Evolutionary conservation across 306 rosid species (phyloP).

Genomic region (Malus domestica): DNA sequence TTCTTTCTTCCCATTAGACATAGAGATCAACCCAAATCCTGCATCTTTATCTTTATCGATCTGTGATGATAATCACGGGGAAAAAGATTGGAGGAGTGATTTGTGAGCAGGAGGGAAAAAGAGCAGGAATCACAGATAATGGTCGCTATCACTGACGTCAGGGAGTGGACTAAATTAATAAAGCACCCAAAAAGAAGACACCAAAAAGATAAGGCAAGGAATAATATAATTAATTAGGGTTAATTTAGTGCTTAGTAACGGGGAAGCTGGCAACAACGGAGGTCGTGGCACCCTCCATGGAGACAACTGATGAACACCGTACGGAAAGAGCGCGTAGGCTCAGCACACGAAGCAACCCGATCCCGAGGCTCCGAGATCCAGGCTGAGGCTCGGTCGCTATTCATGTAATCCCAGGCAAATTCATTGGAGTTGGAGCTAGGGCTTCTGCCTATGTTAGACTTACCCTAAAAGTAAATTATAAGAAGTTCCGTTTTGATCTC

Average conservation of each 20-base stretch:
- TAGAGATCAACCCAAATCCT: not conserved
- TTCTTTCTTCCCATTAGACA: not conserved
- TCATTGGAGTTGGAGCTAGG: not conserved
- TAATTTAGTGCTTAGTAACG: not conserved
- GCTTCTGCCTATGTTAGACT: not conserved
- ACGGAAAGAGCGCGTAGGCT: conserved; percentile 9
- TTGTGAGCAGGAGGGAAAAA: not conserved
- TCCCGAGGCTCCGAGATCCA: conserved; percentile 24
- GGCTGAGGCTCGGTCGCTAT: conserved; percentile 19
- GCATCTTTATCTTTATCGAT: not conserved
- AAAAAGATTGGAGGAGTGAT: not conserved
- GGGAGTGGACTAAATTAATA: conserved; percentile 1
- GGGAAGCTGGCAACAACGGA: conserved; percentile 49
- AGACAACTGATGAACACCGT: conserved; percentile 28
- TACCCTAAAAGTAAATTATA: no score
- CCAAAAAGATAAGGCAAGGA: not conserved
- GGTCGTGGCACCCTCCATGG: conserved; percentile 44
- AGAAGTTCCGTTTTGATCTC: not conserved
- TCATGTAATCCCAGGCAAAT: conserved; percentile 23
- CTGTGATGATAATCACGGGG: not conserved
- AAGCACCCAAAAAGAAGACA: not conserved
- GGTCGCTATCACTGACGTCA: conserved; percentile 14
- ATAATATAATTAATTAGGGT: not conserved
- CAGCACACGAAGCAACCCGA: conserved; percentile 7
- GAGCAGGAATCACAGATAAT: not conserved